Evolutionary conservation across 495 filamentous ascomycete species (phyloP).

Genomic region (Mytilinidion resinicola): DNA sequence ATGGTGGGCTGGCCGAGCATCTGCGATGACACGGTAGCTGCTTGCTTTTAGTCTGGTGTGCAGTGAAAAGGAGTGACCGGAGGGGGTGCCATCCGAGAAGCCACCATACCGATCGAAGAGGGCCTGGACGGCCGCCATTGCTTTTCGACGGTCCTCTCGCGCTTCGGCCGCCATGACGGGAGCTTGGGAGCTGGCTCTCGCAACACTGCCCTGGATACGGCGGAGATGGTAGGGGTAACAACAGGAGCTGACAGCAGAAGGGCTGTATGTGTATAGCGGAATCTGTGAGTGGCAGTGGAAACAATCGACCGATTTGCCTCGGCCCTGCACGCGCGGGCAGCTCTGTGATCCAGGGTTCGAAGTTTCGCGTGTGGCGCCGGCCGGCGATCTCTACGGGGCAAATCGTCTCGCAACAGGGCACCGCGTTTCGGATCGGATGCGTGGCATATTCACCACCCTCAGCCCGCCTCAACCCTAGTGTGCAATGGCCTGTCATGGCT

Average conservation of each 20-base stretch:
- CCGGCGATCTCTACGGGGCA: background rate
- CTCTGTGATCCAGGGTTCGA: too few relatives aligned
- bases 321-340: too few relatives aligned
- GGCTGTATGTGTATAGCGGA: too few relatives aligned
- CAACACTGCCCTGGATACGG: too few relatives aligned
- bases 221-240: too few relatives aligned
- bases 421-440: background rate
- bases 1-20: conserved; percentile 13
- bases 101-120: conserved; percentile 36
- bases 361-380: too few relatives aligned
- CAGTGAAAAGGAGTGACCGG: background rate
- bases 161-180: background rate
- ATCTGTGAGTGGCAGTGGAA: too few relatives aligned
- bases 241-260: too few relatives aligned
- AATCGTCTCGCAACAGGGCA: background rate
- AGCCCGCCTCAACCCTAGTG: background rate
- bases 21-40: conserved; percentile 14
- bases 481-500: background rate
- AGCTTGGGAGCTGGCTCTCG: too few relatives aligned
- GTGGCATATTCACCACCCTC: background rate
- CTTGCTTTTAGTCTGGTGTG: background rate
- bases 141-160: conserved; percentile 9
- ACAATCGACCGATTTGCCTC: too few relatives aligned
- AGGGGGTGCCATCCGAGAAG: background rate
- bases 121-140: conserved; percentile 35